Evolutionary conservation across 2,329 filamentous ascomycete species (phyloP).

Genomic region (Diaporthe ampelina): DNA sequence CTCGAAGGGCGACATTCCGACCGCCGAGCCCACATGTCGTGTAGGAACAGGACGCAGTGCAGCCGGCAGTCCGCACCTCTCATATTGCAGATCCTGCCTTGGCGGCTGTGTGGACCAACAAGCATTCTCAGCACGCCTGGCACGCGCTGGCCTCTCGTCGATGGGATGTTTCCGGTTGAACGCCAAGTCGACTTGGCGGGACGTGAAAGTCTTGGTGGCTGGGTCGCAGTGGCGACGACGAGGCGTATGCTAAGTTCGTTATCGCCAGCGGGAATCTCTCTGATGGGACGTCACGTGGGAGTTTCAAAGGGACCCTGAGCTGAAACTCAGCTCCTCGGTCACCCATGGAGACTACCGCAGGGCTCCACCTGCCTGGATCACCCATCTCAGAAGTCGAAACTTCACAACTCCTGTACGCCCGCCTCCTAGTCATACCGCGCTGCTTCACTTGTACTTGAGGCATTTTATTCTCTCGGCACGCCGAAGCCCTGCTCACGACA

Average conservation of each 20-base stretch:
- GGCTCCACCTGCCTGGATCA: constrained; percentile 40
- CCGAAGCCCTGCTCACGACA: constrained; percentile 19
- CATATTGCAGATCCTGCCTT: constrained; percentile 28
- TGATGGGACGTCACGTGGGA: constrained; percentile 28
- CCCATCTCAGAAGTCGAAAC: constrained; percentile 41
- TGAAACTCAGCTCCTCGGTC: constrained; percentile 39
- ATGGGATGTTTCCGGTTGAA: constrained; percentile 21
- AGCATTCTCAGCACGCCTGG: constrained; percentile 31
- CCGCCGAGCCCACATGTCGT: constrained; percentile 18
- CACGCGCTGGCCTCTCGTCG: constrained; percentile 26
- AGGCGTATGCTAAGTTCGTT: constrained; percentile 5
- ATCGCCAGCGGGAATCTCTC: constrained; percentile 17
- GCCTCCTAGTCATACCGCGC: constrained; percentile 30
- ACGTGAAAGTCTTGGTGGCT: constrained; percentile 35
- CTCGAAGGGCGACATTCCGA: constrained; percentile 15
- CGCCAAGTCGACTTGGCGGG: constrained; percentile 36
- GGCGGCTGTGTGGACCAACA: constrained; percentile 31
- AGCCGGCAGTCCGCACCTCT: constrained; percentile 29
- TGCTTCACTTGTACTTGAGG: constrained; percentile 36
- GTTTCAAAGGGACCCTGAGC: constrained; percentile 36
- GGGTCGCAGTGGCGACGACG: constrained; percentile 27
- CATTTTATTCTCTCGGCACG: constrained; percentile 37
- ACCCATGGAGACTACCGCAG: constrained; percentile 36
- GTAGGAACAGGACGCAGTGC: constrained; percentile 8
- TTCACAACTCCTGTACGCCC: constrained; percentile 32